Conservation (phyloP, 495 filamentous ascomycete genomes). For the Friedmanniomyces simplex region DNA sequence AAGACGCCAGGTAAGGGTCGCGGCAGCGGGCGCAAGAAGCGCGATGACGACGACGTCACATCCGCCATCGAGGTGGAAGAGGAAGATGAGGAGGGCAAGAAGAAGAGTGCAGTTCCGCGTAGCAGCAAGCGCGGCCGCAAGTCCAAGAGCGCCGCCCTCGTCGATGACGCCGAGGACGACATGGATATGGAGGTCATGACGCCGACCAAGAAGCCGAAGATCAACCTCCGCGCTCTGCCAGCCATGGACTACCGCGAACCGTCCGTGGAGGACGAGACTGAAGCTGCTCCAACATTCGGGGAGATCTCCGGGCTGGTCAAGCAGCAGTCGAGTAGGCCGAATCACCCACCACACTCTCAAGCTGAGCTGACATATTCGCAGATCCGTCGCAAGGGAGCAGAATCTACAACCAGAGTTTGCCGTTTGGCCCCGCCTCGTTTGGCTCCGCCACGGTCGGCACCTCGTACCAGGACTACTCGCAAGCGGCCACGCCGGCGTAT, state of each 20-base stretch:
- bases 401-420: neutral
- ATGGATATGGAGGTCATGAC: neutral
- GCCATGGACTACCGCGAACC: conserved; percentile 5
- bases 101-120: neutral
- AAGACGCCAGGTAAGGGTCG: neutral
- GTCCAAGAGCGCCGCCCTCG: neutral
- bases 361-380: neutral
- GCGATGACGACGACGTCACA: neutral
- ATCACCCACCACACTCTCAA: neutral
- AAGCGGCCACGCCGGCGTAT: neutral
- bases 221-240: neutral
- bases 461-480: neutral
- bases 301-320: neutral
- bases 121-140: conserved; percentile 11
- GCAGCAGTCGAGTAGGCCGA: neutral
- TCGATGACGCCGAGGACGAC: neutral
- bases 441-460: neutral
- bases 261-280: neutral
- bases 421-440: neutral
- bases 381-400: neutral
- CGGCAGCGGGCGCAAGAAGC: neutral
- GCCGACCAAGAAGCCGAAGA: conserved; percentile 12
- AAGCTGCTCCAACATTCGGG: neutral
- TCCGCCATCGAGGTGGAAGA: neutral
- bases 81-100: neutral